These are phyloP conservation scores for Penicillium brevicompactum DNA, from an alignment of 2,329 filamentous ascomycete genomes.

Conservation along the genomic window DNA sequence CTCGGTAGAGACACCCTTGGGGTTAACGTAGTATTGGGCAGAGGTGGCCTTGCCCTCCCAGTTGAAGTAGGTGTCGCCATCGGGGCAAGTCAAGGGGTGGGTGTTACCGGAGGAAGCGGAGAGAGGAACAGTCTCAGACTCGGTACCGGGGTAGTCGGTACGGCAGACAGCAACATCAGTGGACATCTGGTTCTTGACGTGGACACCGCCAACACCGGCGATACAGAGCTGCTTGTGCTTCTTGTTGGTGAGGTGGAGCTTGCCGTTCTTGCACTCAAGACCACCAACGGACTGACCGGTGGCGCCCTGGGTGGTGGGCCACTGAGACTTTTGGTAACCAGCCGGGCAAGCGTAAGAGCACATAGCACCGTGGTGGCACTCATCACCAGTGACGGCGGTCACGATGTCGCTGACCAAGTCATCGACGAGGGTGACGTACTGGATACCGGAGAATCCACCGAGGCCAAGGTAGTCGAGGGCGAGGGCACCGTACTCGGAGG, in stretches of 20 bases:
- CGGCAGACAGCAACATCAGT: conserved; percentile 76
- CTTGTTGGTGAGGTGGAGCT: conserved; percentile 75
- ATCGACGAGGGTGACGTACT: conserved; percentile 59
- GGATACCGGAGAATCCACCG: conserved; percentile 78
- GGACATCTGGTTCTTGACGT: conserved; percentile 72
- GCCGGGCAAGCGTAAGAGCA: conserved; percentile 94
- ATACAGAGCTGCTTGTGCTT: conserved; percentile 72
- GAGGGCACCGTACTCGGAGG: conserved; percentile 77
- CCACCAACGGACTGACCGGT: conserved; percentile 87
- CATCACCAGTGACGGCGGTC: conserved; percentile 62
- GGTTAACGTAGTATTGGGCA: conserved; percentile 97
- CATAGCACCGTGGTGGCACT: conserved; percentile 66
- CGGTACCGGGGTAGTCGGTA: conserved; percentile 93
- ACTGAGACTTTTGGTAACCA: conserved; percentile 91
- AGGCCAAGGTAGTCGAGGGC: conserved; percentile 68
- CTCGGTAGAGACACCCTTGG: conserved; percentile 65
- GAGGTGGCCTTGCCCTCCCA: conserved; percentile 77
- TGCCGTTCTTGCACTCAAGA: conserved; percentile 71
- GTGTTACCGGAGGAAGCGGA: conserved; percentile 61
- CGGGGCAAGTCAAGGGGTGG: conserved; percentile 72
- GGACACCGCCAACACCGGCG: conserved; percentile 68
- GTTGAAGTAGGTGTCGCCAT: conserved; percentile 71
- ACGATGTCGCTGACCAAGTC: conserved; percentile 66
- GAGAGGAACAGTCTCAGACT: conserved; percentile 82
- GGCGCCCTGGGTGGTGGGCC: conserved; percentile 75